Evolutionary conservation across 441 rosid species (phyloP), one percentile per base, ranked within the genome.

Genomic region (Erodium trifolium): DNA sequence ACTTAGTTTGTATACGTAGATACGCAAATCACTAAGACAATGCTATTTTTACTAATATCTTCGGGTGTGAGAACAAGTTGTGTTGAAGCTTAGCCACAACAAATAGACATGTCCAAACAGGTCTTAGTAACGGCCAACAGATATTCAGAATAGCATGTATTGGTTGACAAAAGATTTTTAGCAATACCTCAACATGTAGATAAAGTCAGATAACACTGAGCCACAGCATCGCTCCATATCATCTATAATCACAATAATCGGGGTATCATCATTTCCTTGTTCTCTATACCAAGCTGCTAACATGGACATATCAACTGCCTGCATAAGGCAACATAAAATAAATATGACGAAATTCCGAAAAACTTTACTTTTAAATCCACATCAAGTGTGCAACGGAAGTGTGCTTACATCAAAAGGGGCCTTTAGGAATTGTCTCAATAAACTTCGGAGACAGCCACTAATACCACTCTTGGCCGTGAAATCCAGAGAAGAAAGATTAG

Each of bases 211-310:
- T 71, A 94, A 80, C 74, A 90, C 87, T 71, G 87, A 66, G 55
- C 90, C 94, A 80, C 84, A 81, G 69, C 98, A 94, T 49, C 88
- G 86, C 78, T 92, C 98, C 73, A 91, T 74, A 74, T 94, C 94
- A 69, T 88, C 88, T 65, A 94, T 71, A 53, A 94, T 84, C 74
- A 94, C 71, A 72, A 92, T 87, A 63, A 87, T 68, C 0, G 97
- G 96, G 73, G 73, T 75, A n/a, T 71, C 53, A 51, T 51, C 64
- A 71, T 85, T 78, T 71, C 68, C 78, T 68, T 82, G 85, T 73
- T 85, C 90, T 75, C 82, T 76, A 68, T 88, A 91, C 97, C 99
- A 94, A 13, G 97, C 85, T 60, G 96, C 91, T 53, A 91, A 82
- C 77, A 85, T 76, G 66, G 95, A 86, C 65, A 90, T 78, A 73